Evolutionary conservation across 345 rosid species (phyloP), one percentile per base, ranked within the genome.

Genomic region (Gossypium herbaceum): DNA sequence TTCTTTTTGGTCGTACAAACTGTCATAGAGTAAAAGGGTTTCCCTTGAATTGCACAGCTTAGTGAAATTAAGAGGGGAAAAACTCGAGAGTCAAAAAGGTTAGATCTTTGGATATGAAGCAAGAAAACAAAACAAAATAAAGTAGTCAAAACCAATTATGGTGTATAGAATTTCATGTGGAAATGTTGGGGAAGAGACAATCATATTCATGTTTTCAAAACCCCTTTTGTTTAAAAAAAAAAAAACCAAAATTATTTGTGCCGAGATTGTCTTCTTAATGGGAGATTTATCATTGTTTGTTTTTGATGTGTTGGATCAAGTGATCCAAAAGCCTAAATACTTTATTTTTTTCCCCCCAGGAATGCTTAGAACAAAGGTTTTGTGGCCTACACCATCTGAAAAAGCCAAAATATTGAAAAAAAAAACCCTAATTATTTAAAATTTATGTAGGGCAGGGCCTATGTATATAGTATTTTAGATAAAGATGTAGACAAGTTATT

Each of bases 71-170:
- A 77, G 57, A 74, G 67, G 43, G 67, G 43, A 65, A 6, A 68
- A 48, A 57, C 47, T 47, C 12, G 54, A 63, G 81, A 82, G 88
- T 85, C 83, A 88, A 84, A 74, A 80, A 48, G 52, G 64, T 73
- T 54, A 74, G 86, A 82, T 84, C 79, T 84, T 80, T 59, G 45
- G 3, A 51, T 51, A 13, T 76, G 41, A 64, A 75, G 41, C 41
- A 34, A 34, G 6, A 4, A 34, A 34, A 34, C 41, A 34, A 34
- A 34, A 34, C 7, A 34, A 78, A 64, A 68, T 79, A 84, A 91
- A 81, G 94, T 84, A 77, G 94, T 91, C 98, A 93, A 91, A 88
- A 51, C 86, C 90, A 93, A 93, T 90, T 80, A 88, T 86, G 86
- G 70, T 76, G 86, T 83, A 86, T 79, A 73, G 86, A 91, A 75